These are phyloP conservation scores for Lactarius tabidus DNA, from an alignment of 768 basidiomycete genomes.

Conservation along the genomic window DNA sequence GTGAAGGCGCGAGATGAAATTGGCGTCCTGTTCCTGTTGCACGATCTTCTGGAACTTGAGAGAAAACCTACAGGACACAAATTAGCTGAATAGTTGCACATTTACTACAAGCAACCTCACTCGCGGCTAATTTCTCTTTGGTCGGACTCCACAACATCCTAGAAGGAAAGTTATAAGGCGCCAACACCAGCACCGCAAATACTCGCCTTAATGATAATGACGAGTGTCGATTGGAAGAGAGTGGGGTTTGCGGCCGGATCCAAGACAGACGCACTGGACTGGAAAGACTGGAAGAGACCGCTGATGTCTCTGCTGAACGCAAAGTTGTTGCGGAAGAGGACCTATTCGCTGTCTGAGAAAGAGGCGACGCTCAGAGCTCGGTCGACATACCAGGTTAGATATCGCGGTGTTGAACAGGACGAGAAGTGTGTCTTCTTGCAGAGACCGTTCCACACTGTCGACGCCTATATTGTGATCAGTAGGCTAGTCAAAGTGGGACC, in stretches of 20 bases:
- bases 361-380: neutral
- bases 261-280: slow-evolving; percentile 56
- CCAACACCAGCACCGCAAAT: neutral
- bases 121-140: slow-evolving; percentile 54
- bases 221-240: no score
- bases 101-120: slow-evolving; percentile 34
- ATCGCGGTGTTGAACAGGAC: slow-evolving; percentile 64
- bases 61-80: slow-evolving; percentile 41
- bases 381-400: slow-evolving; percentile 50
- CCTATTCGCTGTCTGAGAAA: slow-evolving; percentile 41
- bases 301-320: slow-evolving; percentile 56
- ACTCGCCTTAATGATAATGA: slow-evolving; percentile 58
- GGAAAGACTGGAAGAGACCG: slow-evolving; percentile 58
- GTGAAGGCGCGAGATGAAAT: slow-evolving; percentile 62
- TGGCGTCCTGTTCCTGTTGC: slow-evolving; percentile 53
- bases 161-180: neutral
- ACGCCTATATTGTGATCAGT: slow-evolving; percentile 40
- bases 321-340: slow-evolving; percentile 63
- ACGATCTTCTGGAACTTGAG: slow-evolving; percentile 61
- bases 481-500: neutral
- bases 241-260: no score
- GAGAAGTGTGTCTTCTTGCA: slow-evolving; percentile 59
- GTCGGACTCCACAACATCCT: slow-evolving; percentile 65
- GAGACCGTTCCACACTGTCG: slow-evolving; percentile 58
- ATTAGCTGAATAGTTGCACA: neutral